Base-by-base conservation (phyloP, 768 basidiomycete species). In the Leccinellum albellum region DNA sequence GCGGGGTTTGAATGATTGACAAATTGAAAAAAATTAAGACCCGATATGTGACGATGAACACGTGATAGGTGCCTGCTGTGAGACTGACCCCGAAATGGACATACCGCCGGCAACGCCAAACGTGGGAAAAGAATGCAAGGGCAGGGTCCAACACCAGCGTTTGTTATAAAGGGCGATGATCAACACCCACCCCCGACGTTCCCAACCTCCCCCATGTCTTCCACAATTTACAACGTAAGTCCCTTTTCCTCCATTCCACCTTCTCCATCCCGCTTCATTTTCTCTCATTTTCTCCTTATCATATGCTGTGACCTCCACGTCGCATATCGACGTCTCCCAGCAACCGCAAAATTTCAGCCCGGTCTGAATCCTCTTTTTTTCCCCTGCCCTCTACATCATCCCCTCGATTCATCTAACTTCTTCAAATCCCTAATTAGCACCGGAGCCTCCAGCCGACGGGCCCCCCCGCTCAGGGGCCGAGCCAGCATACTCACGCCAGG, bases 391-490 rank as follows among this genome's bases (percentile, higher is more conserved):
- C 26, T 20, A 35, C 23, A 32, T 0, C 40, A 26, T n/a, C 5
- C 31, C 33, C 23, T 42, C 51, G 31, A 49, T 20, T 10, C 15
- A 45, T 59, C 68, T 74, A 6, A 74, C 61, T 0, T 58, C 5
- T 47, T 23, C 20, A n/a, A n/a, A 2, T 51, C 28, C 21, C 51
- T 35, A 46, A 58, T 61, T 72, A 78, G 79, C 82, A 84, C 59
- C 75, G 82, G 63, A 78, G 76, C 59, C 77, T 84, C 40, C 82
- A 83, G 66, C 83, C 82, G 2, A 76, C 79, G 0, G 77, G 70
- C 0, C 80, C 81, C 1, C 79, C 72, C 23, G 60, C 76, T 57
- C 77, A 73, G 64, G 77, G 73, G 56, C 73, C 73, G 48, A 70
- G 64, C 54, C 77, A 75, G 54, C 79, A 75, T 21, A 66, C 68